Evolutionary conservation across 331 rosid genomes (phyloP).

Genomic region (Phaseolus coccineus): DNA sequence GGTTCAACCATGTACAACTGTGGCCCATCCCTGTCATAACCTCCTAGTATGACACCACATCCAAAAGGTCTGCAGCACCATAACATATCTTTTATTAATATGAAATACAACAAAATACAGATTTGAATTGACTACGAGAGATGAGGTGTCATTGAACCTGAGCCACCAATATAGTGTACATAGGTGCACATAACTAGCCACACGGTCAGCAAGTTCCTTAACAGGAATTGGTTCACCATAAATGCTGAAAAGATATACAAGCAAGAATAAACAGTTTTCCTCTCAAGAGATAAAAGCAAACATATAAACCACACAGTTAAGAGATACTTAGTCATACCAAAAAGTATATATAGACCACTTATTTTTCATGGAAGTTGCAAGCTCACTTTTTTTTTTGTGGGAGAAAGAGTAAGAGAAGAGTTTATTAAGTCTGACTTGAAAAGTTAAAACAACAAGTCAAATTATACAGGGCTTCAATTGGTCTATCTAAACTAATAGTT

Average conservation of each 20-base stretch:
- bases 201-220: slow-evolving; percentile 97
- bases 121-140: slow-evolving; percentile 32
- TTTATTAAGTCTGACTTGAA: slow-evolving; percentile 1
- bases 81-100: slow-evolving; percentile 25
- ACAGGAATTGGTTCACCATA: slow-evolving; percentile 92
- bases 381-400: not conserved
- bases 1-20: slow-evolving; percentile 98
- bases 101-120: slow-evolving; percentile 37
- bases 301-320: slow-evolving; percentile 8
- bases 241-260: slow-evolving; percentile 58
- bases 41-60: slow-evolving; percentile 96
- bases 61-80: slow-evolving; percentile 90
- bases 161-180: slow-evolving; percentile 99
- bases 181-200: slow-evolving; percentile 97
- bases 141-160: slow-evolving; percentile 59
- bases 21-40: slow-evolving; percentile 99
- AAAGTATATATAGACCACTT: slow-evolving; percentile 18
- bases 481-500: slow-evolving; percentile 26
- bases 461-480: slow-evolving; percentile 5
- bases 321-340: slow-evolving; percentile 5
- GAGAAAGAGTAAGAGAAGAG: not conserved
- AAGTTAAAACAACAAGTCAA: slow-evolving; percentile 3
- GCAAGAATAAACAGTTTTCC: slow-evolving; percentile 39
- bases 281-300: slow-evolving; percentile 28
- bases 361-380: not conserved